A percentile compares a stretch with the other conserved stretches of the same genome.
These are phyloP conservation scores for Jatropha curcas DNA, from an alignment of 345 rosid genomes.

Conservation along the genomic window DNA sequence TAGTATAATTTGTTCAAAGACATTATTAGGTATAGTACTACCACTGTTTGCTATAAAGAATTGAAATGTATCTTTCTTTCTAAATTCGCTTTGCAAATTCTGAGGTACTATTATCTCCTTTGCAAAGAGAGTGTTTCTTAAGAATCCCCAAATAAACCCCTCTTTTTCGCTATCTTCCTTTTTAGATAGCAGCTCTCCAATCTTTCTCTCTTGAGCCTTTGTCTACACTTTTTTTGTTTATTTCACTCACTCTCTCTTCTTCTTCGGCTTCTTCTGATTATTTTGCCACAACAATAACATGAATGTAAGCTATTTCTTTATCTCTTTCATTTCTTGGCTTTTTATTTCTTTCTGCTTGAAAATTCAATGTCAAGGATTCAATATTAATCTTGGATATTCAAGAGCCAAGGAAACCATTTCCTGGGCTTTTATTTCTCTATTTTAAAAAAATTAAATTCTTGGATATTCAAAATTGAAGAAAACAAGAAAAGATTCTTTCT, in stretches of 20 bases:
- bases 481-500: too few species aligned
- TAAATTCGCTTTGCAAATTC: constrained; percentile 32
- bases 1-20: neutral
- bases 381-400: too few species aligned
- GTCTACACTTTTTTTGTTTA: neutral
- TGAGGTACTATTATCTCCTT: neutral
- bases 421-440: too few species aligned
- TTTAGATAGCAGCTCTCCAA: neutral
- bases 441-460: too few species aligned
- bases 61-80: constrained; percentile 27
- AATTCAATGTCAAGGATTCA: too few species aligned
- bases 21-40: neutral
- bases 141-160: constrained; percentile 20
- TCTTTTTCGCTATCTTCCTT: neutral
- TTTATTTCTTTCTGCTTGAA: too few species aligned
- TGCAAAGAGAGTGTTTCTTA: neutral
- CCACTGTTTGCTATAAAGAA: constrained; percentile 19
- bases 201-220: too few species aligned
- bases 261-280: neutral
- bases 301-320: constrained; percentile 26
- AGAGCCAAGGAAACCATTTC: too few species aligned
- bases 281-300: constrained; percentile 1
- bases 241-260: neutral
- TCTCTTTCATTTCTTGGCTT: too few species aligned
- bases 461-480: too few species aligned